Percentiles rank a stretch among this genome's conserved stretches.
Conservation (phyloP, 306 rosid species). For the Trifolium dubium region DNA sequence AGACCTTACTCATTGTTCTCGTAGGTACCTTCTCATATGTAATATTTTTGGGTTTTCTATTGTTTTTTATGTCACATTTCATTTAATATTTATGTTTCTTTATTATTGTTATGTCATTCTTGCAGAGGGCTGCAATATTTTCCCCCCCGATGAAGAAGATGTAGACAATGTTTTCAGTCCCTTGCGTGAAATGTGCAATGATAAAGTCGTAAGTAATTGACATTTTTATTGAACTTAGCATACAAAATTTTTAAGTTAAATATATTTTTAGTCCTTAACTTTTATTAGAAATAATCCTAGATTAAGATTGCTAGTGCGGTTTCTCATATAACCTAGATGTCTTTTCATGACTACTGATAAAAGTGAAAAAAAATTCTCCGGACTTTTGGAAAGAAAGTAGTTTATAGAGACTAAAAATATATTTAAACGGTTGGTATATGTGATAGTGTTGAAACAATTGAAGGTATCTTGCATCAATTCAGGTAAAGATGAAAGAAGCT, state of each 20-base stretch:
- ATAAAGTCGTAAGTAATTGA: conserved; percentile 58
- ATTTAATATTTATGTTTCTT: neutral
- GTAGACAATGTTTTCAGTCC: conserved; percentile 54
- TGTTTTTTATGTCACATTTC: neutral
- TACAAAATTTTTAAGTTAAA: neutral
- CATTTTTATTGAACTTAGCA: neutral
- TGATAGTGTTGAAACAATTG: neutral
- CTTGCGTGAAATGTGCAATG: conserved; percentile 61
- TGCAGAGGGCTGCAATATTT: conserved; percentile 56
- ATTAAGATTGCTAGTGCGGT: too few species aligned
- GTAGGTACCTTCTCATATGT: conserved; percentile 71
- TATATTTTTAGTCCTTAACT: too few species aligned
- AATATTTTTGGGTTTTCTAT: neutral
- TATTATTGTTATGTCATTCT: neutral
- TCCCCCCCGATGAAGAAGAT: conserved; percentile 51
- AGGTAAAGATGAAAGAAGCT: conserved; percentile 77
- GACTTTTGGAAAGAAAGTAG: neutral
- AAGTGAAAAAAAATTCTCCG: too few species aligned
- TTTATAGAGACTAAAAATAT: neutral
- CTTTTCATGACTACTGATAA: too few species aligned
- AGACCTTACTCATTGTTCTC: conserved; percentile 51
- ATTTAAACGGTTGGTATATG: neutral
- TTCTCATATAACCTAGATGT: neutral
- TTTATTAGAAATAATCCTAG: too few species aligned
- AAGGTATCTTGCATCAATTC: conserved; percentile 24